Percentiles rank a stretch among this genome's conserved stretches.
phyloP scores from a whole-genome alignment of 768 basidiomycete genomes.

The Amanita rubescens region DNA sequence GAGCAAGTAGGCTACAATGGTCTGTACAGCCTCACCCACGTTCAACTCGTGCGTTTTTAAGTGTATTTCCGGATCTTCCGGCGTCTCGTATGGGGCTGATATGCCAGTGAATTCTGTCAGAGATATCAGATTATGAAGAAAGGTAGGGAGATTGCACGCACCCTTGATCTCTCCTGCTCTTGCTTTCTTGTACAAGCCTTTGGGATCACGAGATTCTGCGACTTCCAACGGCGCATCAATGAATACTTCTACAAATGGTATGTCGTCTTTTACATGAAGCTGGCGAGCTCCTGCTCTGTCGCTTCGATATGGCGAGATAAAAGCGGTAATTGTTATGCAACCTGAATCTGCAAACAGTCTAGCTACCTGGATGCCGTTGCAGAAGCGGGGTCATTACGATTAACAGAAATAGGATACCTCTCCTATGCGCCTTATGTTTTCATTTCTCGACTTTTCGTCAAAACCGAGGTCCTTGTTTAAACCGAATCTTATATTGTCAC shows the following conservation, averaged over 20 bases:
- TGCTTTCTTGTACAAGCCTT: constrained; percentile 96
- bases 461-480: constrained; percentile 96
- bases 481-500: constrained; percentile 93
- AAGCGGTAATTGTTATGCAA: constrained; percentile 85
- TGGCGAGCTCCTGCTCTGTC: constrained; percentile 80
- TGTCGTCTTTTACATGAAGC: constrained; percentile 63
- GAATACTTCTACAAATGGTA: constrained; percentile 92
- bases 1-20: constrained; percentile 74
- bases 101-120: constrained; percentile 93
- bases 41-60: constrained; percentile 80
- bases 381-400: background rate
- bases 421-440: constrained; percentile 95
- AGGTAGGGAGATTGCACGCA: constrained; percentile 23
- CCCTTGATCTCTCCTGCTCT: constrained; percentile 94
- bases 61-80: constrained; percentile 80
- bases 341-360: constrained; percentile 89
- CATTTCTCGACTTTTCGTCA: constrained; percentile 83
- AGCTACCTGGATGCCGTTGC: constrained; percentile 57
- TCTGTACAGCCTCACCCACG: constrained; percentile 69
- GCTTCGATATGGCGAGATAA: constrained; percentile 94
- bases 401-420: constrained; percentile 48
- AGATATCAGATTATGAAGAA: background rate
- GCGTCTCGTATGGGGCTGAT: constrained; percentile 94
- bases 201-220: constrained; percentile 91
- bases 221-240: constrained; percentile 86